Conservation (phyloP, 495 filamentous ascomycete species). For the Chaetomium cochliodes region DNA sequence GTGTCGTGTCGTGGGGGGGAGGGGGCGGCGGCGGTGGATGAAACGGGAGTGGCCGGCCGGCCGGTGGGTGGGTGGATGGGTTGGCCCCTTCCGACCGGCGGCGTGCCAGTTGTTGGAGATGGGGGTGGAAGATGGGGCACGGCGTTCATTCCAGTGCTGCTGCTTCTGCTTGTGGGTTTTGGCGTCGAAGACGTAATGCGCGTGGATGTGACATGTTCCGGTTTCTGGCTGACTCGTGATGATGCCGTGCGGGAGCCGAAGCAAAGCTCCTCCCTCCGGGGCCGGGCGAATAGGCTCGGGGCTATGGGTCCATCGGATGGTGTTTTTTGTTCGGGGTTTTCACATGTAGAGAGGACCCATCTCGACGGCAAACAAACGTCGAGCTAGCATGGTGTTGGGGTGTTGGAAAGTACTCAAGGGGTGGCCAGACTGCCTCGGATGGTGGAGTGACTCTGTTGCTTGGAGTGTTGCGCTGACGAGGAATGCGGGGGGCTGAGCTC, state of each 20-base stretch:
- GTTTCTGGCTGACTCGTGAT: not conserved
- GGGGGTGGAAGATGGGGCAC: not conserved
- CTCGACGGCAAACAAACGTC: not conserved
- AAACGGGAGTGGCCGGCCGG: too few species aligned
- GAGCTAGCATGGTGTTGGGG: not conserved
- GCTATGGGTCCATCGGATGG: not conserved
- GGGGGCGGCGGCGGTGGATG: not conserved
- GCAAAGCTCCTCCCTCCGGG: not conserved
- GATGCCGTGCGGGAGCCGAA: not conserved
- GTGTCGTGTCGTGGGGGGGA: not conserved
- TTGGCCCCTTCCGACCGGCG: too few species aligned
- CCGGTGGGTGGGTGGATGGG: not conserved
- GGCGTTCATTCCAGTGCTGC: not conserved
- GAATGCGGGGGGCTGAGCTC: not conserved
- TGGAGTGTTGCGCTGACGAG: not conserved
- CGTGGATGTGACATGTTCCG: not conserved
- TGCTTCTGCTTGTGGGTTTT: not conserved
- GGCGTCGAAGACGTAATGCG: not conserved
- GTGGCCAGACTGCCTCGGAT: not conserved
- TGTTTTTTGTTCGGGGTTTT: not conserved
- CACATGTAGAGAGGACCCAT: not conserved
- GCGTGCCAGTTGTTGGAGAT: not conserved
- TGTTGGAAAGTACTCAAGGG: not conserved
- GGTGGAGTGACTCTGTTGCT: not conserved
- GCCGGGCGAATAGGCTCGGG: not conserved